A percentile compares a stretch with the other conserved stretches of the same genome.
These are phyloP conservation scores for Xylariaceae sp. DNA, from an alignment of 2,329 filamentous ascomycete genomes.

Conservation along the genomic window DNA sequence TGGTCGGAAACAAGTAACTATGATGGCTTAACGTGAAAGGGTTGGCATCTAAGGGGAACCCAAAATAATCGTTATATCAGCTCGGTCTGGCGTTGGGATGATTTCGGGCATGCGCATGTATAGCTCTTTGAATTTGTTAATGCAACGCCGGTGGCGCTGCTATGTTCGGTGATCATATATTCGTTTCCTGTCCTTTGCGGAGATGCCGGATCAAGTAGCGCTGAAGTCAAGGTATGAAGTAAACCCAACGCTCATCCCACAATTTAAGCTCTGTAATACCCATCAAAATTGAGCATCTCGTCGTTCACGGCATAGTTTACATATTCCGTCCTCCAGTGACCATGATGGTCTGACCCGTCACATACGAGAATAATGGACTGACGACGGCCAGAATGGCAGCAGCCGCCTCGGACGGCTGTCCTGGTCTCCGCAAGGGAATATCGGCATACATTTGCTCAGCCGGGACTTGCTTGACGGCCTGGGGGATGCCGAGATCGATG, in stretches of 20 bases:
- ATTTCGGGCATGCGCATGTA: slow-evolving; percentile 18
- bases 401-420: slow-evolving; percentile 75
- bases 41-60: slow-evolving; percentile 13
- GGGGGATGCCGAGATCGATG: slow-evolving; percentile 68
- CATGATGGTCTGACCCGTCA: slow-evolving; percentile 80
- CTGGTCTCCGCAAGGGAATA: slow-evolving; percentile 73
- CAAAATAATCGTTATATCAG: slow-evolving; percentile 9
- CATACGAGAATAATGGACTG: slow-evolving; percentile 78
- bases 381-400: slow-evolving; percentile 70
- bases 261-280: no score
- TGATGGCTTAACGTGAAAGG: slow-evolving; percentile 2
- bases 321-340: slow-evolving; percentile 72
- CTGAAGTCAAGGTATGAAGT: no score
- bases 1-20: not conserved
- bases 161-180: not conserved
- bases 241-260: no score
- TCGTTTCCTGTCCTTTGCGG: no score
- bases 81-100: slow-evolving; percentile 22
- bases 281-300: no score
- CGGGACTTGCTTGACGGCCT: slow-evolving; percentile 45
- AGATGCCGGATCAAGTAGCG: no score
- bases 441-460: slow-evolving; percentile 50
- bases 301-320: no score
- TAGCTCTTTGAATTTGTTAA: slow-evolving; percentile 20
- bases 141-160: slow-evolving; percentile 12